phyloP scores from a whole-genome alignment of 2,329 filamentous ascomycete species.

The Sporothrix phasma region DNA sequence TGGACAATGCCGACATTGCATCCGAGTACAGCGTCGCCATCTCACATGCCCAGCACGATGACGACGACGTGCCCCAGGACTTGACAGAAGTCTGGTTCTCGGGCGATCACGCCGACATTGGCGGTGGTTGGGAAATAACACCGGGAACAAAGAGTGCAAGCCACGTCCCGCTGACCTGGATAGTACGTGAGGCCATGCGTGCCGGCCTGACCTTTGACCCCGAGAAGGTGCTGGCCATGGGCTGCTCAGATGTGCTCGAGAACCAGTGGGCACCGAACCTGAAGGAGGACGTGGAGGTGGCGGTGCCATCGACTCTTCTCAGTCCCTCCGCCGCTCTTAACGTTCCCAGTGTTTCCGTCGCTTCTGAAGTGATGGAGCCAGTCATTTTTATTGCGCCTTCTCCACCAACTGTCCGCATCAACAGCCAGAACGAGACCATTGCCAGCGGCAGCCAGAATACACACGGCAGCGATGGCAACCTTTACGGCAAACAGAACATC shows the following conservation, averaged over 20 bases:
- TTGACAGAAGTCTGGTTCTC: conserved; percentile 76
- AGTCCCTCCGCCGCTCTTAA: not conserved
- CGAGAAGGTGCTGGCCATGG: conserved; percentile 55
- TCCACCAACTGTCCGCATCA: conserved; percentile 22
- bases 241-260: conserved; percentile 43
- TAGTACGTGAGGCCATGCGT: conserved; percentile 48
- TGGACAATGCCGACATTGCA: not conserved
- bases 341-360: not conserved
- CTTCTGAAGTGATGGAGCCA: not conserved
- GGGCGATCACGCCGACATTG: conserved; percentile 69
- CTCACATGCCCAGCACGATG: conserved; percentile 27
- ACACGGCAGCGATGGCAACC: conserved; percentile 16
- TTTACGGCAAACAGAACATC: not conserved
- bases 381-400: not conserved
- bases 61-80: conserved; percentile 50
- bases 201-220: conserved; percentile 63
- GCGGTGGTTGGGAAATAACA: conserved; percentile 58
- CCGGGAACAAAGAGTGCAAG: conserved; percentile 50
- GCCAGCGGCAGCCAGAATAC: conserved; percentile 7
- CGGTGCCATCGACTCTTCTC: not conserved
- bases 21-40: conserved; percentile 19
- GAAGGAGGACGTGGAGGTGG: not conserved
- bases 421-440: conserved; percentile 23
- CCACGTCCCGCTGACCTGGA: conserved; percentile 56
- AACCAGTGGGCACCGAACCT: conserved; percentile 9